These are phyloP conservation scores for Penicillium canariense DNA, from an alignment of 495 filamentous ascomycete genomes.

Conservation along the genomic window DNA sequence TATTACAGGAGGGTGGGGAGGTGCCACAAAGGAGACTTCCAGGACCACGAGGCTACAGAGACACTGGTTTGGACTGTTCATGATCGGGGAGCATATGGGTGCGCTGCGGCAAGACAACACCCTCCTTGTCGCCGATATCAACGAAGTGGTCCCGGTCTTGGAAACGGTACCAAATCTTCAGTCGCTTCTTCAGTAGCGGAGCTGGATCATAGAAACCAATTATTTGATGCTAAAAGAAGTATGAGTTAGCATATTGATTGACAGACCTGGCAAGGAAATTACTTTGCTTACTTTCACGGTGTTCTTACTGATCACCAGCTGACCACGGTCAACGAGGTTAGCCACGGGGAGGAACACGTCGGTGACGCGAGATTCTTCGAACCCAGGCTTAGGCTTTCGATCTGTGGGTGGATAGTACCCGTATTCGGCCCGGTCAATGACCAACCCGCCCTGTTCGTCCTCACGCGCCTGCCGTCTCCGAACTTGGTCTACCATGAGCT, in stretches of 20 bases:
- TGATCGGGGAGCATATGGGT: slow-evolving; percentile 25
- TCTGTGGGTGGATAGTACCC: slow-evolving; percentile 33
- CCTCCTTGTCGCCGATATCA: slow-evolving; percentile 47
- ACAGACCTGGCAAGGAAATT: not conserved
- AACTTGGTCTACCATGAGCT: slow-evolving; percentile 51
- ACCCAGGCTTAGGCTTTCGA: slow-evolving; percentile 25
- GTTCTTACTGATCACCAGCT: slow-evolving; percentile 43
- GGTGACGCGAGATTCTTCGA: slow-evolving; percentile 28
- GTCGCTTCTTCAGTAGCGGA: slow-evolving; percentile 48
- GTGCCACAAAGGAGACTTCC: not conserved
- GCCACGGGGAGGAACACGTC: slow-evolving; percentile 52
- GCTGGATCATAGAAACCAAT: slow-evolving; percentile 59
- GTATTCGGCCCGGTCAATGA: slow-evolving; percentile 45
- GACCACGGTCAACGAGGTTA: slow-evolving; percentile 46
- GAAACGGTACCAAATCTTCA: slow-evolving; percentile 54
- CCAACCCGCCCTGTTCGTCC: slow-evolving; percentile 33
- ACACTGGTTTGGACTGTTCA: slow-evolving; percentile 1
- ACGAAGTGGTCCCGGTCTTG: slow-evolving; percentile 44
- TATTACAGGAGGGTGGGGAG: slow-evolving; percentile 11
- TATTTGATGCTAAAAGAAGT: slow-evolving; percentile 42
- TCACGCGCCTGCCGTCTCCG: slow-evolving; percentile 45
- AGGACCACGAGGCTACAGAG: not conserved
- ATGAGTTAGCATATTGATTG: slow-evolving; percentile 11
- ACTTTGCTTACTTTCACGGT: slow-evolving; percentile 38
- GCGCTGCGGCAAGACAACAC: slow-evolving; percentile 40